phyloP scores from a whole-genome alignment of 768 basidiomycete species.

The Hypholoma sublateritium region DNA sequence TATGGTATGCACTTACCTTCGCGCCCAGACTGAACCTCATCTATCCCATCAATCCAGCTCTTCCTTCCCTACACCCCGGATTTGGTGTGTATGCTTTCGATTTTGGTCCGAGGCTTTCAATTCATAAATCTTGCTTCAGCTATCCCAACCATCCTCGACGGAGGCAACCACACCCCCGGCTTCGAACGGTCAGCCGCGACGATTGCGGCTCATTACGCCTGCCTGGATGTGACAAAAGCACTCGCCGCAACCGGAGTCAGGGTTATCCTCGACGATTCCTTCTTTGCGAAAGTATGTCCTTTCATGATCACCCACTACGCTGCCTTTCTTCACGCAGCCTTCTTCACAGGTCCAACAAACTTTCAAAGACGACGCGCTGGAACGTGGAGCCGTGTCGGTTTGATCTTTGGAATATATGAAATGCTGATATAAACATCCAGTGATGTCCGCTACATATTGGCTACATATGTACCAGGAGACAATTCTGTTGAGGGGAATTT shows the following conservation, averaged over 20 bases:
- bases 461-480: too few species aligned
- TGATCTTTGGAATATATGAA: not conserved
- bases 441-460: not conserved
- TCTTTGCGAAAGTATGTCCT: constrained; percentile 50
- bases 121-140: constrained; percentile 36
- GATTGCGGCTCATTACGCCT: constrained; percentile 60
- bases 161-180: constrained; percentile 75
- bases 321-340: not conserved
- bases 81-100: constrained; percentile 41
- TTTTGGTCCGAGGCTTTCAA: not conserved
- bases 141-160: constrained; percentile 69
- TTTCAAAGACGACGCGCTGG: constrained; percentile 23
- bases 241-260: constrained; percentile 71
- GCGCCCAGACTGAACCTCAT: not conserved
- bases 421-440: not conserved
- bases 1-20: constrained; percentile 47
- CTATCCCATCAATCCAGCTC: constrained; percentile 26
- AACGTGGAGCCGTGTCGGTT: constrained; percentile 4
- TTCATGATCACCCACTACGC: not conserved
- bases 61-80: constrained; percentile 75
- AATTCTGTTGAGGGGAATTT: too few species aligned
- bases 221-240: constrained; percentile 66
- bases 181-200: constrained; percentile 69
- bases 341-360: constrained; percentile 19
- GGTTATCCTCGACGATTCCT: constrained; percentile 65